Conservation (phyloP, 2,329 filamentous ascomycete species). For the Colletotrichum brevisporum region DNA sequence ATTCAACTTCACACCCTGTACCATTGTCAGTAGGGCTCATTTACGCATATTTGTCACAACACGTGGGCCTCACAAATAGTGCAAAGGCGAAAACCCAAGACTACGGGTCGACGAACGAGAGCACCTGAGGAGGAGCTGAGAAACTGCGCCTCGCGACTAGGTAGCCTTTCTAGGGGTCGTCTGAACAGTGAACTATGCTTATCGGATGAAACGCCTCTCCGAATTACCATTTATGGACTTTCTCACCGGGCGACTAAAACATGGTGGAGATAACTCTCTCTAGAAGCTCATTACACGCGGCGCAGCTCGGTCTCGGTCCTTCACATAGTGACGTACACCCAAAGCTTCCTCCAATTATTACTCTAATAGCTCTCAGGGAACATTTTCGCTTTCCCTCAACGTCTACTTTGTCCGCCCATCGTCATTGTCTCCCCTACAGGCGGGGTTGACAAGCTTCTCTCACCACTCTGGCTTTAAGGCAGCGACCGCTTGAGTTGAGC, state of each 20-base stretch:
- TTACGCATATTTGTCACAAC: neutral
- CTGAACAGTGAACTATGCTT: neutral
- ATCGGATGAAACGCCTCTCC: conserved; percentile 14
- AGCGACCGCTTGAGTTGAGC: neutral
- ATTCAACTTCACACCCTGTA: neutral
- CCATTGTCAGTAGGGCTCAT: neutral
- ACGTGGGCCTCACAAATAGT: neutral
- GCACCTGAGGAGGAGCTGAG: neutral
- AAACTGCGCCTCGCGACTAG: neutral
- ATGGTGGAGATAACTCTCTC: neutral
- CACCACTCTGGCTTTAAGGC: neutral
- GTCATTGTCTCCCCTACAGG: neutral
- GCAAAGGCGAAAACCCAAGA: neutral
- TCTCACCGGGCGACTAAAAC: conserved; percentile 1
- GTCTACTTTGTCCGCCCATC: neutral
- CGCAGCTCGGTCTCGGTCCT: conserved; percentile 5
- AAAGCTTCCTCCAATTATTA: neutral
- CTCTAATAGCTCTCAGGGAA: neutral
- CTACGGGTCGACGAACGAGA: neutral
- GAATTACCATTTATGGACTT: conserved; percentile 10
- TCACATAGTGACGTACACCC: neutral
- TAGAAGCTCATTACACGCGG: conserved; percentile 5
- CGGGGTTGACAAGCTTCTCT: neutral
- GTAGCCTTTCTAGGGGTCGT: neutral
- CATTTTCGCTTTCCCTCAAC: neutral